Evolutionary conservation across 371 early-diverging fungal genomes (phyloP).

Genomic region (Rhizopus arrhizus): DNA sequence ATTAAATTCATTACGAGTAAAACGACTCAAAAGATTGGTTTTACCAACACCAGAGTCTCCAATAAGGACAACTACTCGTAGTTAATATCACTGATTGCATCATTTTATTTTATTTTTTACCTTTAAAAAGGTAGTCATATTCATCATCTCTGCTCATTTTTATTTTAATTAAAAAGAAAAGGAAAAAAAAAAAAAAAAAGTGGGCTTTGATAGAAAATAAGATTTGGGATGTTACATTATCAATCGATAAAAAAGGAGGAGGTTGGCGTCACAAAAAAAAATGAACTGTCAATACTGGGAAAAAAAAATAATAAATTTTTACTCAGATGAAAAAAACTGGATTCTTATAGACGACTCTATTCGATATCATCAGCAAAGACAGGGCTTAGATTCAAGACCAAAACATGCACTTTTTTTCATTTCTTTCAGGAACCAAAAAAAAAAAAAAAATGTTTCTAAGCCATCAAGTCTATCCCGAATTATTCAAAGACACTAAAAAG

Average conservation of each 20-base stretch:
- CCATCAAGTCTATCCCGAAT: too few species aligned
- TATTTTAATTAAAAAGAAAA: conserved; percentile 2
- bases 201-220: background rate
- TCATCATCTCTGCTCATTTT: conserved; percentile 92
- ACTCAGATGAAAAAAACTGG: too few species aligned
- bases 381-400: too few species aligned
- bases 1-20: conserved; percentile 97
- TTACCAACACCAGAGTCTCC: conserved; percentile 99
- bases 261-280: too few species aligned
- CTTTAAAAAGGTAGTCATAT: conserved; percentile 95
- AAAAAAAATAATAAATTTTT: too few species aligned
- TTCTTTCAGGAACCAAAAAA: too few species aligned
- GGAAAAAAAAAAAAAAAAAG: conserved; percentile 15
- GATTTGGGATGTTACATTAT: background rate
- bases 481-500: too few species aligned
- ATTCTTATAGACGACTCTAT: too few species aligned
- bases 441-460: too few species aligned
- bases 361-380: too few species aligned
- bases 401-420: too few species aligned
- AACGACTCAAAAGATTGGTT: conserved; percentile 96
- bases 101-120: conserved; percentile 43
- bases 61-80: conserved; percentile 91
- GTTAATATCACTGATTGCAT: background rate
- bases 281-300: background rate
- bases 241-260: background rate